Conservation (phyloP, 306 rosid genomes). For the Urtica urens region DNA sequence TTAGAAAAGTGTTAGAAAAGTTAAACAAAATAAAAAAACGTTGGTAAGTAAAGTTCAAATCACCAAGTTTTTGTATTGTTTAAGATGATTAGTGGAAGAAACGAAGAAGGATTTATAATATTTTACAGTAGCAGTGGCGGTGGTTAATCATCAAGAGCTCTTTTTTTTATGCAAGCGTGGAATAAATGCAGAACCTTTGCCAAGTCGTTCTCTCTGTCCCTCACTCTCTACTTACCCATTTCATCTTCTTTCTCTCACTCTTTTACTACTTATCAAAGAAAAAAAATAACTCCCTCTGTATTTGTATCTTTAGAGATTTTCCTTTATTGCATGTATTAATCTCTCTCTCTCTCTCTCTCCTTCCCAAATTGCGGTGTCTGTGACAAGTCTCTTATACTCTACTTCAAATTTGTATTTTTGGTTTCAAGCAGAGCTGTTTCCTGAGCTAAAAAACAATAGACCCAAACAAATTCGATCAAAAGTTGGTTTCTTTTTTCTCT, state of each 20-base stretch:
- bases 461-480: conserved; percentile 32
- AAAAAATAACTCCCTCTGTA: not conserved
- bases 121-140: conserved; percentile 57
- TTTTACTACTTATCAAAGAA: conserved; percentile 1
- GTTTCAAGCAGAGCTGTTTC: conserved; percentile 11
- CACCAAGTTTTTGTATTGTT: too few relatives aligned
- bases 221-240: too few relatives aligned
- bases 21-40: conserved; percentile 16
- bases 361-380: conserved; percentile 17
- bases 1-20: too few relatives aligned
- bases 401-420: conserved; percentile 26
- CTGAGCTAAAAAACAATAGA: conserved; percentile 28
- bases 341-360: conserved; percentile 4
- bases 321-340: conserved; percentile 3
- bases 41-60: not conserved
- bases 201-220: too few relatives aligned
- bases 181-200: conserved; percentile 43
- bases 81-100: too few relatives aligned
- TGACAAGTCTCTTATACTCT: conserved; percentile 15
- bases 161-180: conserved; percentile 76
- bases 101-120: too few relatives aligned
- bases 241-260: conserved; percentile 13
- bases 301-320: conserved; percentile 1
- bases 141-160: conserved; percentile 96
- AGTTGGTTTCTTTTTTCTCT: conserved; percentile 2